Evolutionary conservation across 2,329 filamentous ascomycete genomes (phyloP), one percentile per base, ranked within the genome.

Genomic region (Dactylellina sp.): DNA sequence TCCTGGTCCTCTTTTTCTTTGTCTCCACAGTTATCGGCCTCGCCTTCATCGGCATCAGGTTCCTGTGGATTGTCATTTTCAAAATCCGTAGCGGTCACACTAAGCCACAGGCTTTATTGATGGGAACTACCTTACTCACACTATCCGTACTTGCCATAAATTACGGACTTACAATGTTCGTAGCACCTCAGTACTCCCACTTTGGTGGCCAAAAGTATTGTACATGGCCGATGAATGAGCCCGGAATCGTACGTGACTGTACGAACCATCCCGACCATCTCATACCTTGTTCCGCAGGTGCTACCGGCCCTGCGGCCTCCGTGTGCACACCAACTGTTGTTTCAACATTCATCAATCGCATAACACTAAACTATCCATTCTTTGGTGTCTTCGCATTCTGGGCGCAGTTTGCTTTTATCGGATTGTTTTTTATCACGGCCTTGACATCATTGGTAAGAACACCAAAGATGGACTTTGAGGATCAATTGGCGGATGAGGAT

Each of bases 131-230:
- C 9, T 88, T 99, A 84, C 85, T 99, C 50, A 94, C 92, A 0
- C 86, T 98, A 76, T 94, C 96, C 77, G 91, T 91, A 1, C 84
- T 99, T 46, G 95, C 92, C 35, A 90, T 96, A 81, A 97, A 98
- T 83, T 99, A 98, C 81, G 88, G 92, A 7, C 84, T 98, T 44
- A 90, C 92, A 66, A 97, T 96, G 90, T 85, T 98, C 75, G 88
- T 97, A n/a, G 95, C 93, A 4, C 95, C 95, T 0, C 93, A 98
- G 80, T 99, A 99, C 80, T 88, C 94, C 50, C 96, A 90, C 62
- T 99, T 92, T 80, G 95, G 95, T 55, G 92, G 93, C 0, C 95
- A 99, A 81, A 97, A 91, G 0, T 97, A 93, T 83, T 99, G 95
- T 82, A 89, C 92, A 78, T 88, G 90, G 76, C 85, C 88, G 35